These are phyloP conservation scores for Paramecium bursaria DNA, from an alignment of 73 alveolate species.

Conservation along the genomic window DNA sequence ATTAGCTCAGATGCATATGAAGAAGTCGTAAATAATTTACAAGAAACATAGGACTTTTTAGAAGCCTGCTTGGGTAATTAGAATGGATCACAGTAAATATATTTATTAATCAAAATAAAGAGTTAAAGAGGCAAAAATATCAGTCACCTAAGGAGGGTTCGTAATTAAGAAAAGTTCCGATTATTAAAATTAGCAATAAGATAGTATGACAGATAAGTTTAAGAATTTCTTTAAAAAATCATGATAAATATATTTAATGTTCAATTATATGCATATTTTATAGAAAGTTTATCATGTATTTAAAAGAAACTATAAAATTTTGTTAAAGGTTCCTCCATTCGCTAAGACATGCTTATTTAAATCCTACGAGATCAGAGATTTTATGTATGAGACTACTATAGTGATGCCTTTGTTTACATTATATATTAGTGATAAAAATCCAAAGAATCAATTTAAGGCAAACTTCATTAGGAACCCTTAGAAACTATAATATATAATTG, in stretches of 20 bases:
- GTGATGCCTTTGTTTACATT: not conserved
- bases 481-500: too few relatives aligned
- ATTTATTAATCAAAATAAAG: not conserved
- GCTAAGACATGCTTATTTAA: not conserved
- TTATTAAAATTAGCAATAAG: not conserved
- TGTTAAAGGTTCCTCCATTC: not conserved
- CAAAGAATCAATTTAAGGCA: not conserved
- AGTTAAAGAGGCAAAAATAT: not conserved
- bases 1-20: slow-evolving; percentile 25
- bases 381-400: too few relatives aligned
- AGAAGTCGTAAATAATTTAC: slow-evolving; percentile 12
- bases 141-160: not conserved
- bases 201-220: not conserved
- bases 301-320: not conserved
- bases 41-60: slow-evolving; percentile 5
- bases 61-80: too few relatives aligned
- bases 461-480: too few relatives aligned
- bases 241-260: not conserved
- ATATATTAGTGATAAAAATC: not conserved
- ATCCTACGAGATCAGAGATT: too few relatives aligned
- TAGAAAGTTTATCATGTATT: not conserved
- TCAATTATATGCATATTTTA: not conserved
- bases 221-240: slow-evolving; percentile 16
- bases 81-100: not conserved
- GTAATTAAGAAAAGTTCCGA: not conserved